A percentile compares a stretch with the other conserved stretches of the same genome.
Evolutionary conservation across 192 early-diverging fungal genomes (phyloP).

Genomic region (Dissophora ornata): DNA sequence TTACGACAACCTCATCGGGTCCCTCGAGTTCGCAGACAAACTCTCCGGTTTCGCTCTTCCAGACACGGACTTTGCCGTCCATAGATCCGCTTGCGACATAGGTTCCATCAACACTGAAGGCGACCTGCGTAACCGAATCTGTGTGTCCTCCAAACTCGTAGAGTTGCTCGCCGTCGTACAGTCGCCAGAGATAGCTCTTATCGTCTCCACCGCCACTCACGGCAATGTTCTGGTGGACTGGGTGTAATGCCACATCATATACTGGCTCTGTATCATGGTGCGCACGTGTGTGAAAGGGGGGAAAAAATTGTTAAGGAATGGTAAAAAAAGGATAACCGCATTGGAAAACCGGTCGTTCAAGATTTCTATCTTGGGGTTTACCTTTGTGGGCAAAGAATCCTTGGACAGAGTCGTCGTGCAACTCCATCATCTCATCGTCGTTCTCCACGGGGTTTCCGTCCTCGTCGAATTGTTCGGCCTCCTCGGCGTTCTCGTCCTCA

Average conservation of each 20-base stretch:
- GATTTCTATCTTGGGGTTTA: too few relatives aligned
- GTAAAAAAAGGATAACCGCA: background rate
- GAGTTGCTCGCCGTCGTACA: conserved; percentile 84
- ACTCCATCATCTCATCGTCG: conserved; percentile 61
- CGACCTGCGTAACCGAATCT: conserved; percentile 87
- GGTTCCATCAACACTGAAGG: conserved; percentile 86
- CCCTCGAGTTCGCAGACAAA: conserved; percentile 82
- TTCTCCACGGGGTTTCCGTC: conserved; percentile 63
- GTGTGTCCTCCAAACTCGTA: conserved; percentile 80
- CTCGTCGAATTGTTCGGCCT: conserved; percentile 60
- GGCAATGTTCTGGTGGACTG: conserved; percentile 72
- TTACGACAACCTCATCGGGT: conserved; percentile 87
- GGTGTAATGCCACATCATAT: conserved; percentile 86
- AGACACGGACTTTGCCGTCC: conserved; percentile 91
- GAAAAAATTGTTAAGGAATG: background rate
- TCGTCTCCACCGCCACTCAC: conserved; percentile 95
- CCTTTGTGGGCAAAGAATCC: conserved; percentile 92
- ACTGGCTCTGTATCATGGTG: conserved; percentile 94
- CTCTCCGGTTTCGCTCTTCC: conserved; percentile 70
- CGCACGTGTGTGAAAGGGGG: too few relatives aligned
- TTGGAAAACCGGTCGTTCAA: too few relatives aligned
- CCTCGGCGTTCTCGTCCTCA: conserved; percentile 50
- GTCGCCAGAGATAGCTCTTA: conserved; percentile 87
- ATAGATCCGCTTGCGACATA: conserved; percentile 93
- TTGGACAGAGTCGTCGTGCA: conserved; percentile 88